Evolutionary conservation across 768 basidiomycete genomes (phyloP).

Genomic region (Lactarius pseudohatsudake): DNA sequence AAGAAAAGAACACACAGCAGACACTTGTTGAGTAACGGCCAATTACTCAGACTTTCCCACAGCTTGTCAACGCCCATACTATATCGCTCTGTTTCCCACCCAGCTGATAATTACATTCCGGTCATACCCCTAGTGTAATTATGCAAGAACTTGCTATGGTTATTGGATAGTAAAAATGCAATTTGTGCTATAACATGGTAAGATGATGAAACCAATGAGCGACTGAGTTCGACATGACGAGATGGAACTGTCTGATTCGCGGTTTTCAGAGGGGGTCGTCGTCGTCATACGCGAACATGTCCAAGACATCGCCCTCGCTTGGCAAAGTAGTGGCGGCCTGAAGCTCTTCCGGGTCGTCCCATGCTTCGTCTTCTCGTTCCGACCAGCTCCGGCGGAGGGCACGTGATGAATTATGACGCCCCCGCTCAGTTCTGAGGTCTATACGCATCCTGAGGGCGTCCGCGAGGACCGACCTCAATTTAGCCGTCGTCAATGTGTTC

Average conservation of each 20-base stretch:
- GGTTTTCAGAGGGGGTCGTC: constrained; percentile 12
- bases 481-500: neutral
- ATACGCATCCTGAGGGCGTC: constrained; percentile 22
- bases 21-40: neutral
- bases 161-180: neutral
- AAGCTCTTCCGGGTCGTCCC: neutral
- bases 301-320: constrained; percentile 24
- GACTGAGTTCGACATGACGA: neutral
- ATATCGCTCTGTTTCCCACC: too few relatives aligned
- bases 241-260: neutral
- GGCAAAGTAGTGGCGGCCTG: neutral
- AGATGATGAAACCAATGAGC: neutral
- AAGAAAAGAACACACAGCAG: neutral
- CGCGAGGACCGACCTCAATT: constrained; percentile 19
- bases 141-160: neutral
- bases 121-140: neutral
- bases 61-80: too few relatives aligned
- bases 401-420: constrained; percentile 4
- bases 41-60: constrained; percentile 22
- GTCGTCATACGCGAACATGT: constrained; percentile 25
- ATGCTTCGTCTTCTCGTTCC: neutral
- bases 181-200: neutral
- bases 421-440: constrained; percentile 20
- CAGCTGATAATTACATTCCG: too few relatives aligned
- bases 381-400: neutral